phyloP scores from a whole-genome alignment of 805 yeast species.

The Ogataea angusta region DNA sequence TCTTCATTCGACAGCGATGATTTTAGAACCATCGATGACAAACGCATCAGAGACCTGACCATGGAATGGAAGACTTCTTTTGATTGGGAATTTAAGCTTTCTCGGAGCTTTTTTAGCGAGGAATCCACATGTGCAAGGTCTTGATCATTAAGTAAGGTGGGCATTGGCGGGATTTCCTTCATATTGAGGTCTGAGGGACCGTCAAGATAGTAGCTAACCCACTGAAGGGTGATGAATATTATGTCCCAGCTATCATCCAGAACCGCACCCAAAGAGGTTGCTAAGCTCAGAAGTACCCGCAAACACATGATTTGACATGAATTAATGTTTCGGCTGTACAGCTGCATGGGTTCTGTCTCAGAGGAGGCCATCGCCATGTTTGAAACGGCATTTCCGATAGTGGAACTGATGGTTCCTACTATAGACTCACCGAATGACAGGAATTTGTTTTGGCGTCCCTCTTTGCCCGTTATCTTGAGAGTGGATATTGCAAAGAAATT shows the following conservation, averaged over 20 bases:
- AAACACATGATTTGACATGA: conserved; percentile 72
- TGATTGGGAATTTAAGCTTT: conserved; percentile 57
- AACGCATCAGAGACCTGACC: conserved; percentile 41
- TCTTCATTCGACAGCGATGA: conserved; percentile 6
- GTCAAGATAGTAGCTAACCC: conserved; percentile 70
- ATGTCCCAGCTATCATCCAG: conserved; percentile 66
- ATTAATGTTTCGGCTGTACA: conserved; percentile 46
- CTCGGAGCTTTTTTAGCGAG: conserved; percentile 59
- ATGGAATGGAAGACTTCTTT: conserved; percentile 47
- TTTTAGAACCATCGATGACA: conserved; percentile 35
- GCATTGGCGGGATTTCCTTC: conserved; percentile 41
- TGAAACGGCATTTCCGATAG: conserved; percentile 37
- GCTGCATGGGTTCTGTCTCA: conserved; percentile 6
- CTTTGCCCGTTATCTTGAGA: conserved; percentile 37
- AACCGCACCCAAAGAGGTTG: conserved; percentile 76
- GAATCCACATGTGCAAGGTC: conserved; percentile 53
- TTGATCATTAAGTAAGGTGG: conserved; percentile 39
- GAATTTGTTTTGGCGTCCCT: conserved; percentile 33
- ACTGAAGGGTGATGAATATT: conserved; percentile 63
- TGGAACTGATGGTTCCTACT: conserved; percentile 48
- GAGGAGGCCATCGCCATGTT: conserved; percentile 19
- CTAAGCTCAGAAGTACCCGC: conserved; percentile 73
- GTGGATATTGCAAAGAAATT: conserved; percentile 44
- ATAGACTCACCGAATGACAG: conserved; percentile 48
- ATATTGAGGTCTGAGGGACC: conserved; percentile 49